Evolutionary conservation across 495 filamentous ascomycete genomes (phyloP).

Genomic region (Extremus antarcticus): DNA sequence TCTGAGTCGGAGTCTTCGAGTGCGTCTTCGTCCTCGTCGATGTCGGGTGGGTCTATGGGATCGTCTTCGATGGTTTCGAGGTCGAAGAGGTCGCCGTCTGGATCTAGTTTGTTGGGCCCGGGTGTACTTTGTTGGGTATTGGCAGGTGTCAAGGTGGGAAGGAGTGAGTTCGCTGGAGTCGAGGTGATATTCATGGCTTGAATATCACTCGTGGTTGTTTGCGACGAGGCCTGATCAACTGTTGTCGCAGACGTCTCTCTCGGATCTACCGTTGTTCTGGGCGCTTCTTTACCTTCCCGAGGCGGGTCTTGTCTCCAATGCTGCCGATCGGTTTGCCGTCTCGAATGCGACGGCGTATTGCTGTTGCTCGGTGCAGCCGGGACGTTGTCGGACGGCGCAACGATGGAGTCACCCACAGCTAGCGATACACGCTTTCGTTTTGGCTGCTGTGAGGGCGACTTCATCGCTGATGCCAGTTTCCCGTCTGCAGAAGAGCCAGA

Average conservation of each 20-base stretch:
- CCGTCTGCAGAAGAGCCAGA: conserved; percentile 18
- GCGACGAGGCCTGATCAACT: no score
- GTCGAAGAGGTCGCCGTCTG: conserved; percentile 21
- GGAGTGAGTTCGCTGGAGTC: neutral
- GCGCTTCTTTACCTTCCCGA: neutral
- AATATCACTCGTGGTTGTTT: no score
- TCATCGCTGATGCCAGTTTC: conserved; percentile 17
- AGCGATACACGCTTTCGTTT: conserved; percentile 18
- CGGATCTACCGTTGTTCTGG: neutral
- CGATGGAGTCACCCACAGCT: conserved; percentile 16
- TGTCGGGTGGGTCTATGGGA: neutral
- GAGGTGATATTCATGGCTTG: neutral
- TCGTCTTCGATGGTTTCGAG: conserved; percentile 13
- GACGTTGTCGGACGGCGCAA: conserved; percentile 16
- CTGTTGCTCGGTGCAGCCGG: neutral
- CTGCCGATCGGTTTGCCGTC: neutral
- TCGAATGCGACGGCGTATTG: conserved; percentile 16
- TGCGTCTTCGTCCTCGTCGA: conserved; percentile 1
- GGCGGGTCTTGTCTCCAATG: neutral
- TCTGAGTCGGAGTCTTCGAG: conserved; percentile 7
- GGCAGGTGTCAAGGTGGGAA: neutral
- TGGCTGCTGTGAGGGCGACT: conserved; percentile 10
- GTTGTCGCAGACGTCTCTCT: neutral
- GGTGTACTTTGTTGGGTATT: neutral
- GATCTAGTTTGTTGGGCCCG: conserved; percentile 1